Conservation (phyloP, 257 asterid genomes). For the Salvia rosmarinus region DNA sequence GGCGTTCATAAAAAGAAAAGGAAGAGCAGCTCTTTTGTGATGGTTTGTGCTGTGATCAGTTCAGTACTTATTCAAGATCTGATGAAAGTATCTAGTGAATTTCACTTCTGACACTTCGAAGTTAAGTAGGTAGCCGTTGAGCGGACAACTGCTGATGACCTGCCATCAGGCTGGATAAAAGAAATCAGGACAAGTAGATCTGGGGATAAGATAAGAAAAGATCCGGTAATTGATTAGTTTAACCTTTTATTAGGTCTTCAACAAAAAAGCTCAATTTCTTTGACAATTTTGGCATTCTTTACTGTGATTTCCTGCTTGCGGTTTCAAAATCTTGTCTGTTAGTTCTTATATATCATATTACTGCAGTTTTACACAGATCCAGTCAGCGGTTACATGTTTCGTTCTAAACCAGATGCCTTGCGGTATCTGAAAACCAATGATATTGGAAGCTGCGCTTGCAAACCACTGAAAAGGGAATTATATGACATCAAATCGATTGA, state of each 20-base stretch:
- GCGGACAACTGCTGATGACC: conserved; percentile 43
- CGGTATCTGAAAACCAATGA: conserved; percentile 64
- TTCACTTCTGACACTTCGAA: conserved; percentile 31
- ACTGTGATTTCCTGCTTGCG: conserved; percentile 1
- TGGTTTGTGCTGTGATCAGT: conserved; percentile 44
- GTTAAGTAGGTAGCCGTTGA: conserved; percentile 34
- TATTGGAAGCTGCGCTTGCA: conserved; percentile 49
- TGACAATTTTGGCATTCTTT: neutral
- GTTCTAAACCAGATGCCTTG: conserved; percentile 63
- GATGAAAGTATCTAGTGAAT: conserved; percentile 15
- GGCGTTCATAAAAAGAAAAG: conserved; percentile 27
- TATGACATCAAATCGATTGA: conserved; percentile 26
- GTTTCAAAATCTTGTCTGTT: conserved; percentile 2
- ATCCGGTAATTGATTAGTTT: conserved; percentile 52
- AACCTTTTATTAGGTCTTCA: neutral
- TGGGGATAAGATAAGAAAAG: conserved; percentile 46
- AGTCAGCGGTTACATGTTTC: conserved; percentile 58
- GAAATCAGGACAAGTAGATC: conserved; percentile 50
- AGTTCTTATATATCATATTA: neutral
- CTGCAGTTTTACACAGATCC: conserved; percentile 71
- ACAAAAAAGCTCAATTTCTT: neutral
- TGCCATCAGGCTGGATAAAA: conserved; percentile 80
- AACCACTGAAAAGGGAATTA: conserved; percentile 48
- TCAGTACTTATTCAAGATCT: conserved; percentile 22
- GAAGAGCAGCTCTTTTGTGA: conserved; percentile 22